Conservation (phyloP, 768 basidiomycete species). For the Gautieria morchelliformis region DNA sequence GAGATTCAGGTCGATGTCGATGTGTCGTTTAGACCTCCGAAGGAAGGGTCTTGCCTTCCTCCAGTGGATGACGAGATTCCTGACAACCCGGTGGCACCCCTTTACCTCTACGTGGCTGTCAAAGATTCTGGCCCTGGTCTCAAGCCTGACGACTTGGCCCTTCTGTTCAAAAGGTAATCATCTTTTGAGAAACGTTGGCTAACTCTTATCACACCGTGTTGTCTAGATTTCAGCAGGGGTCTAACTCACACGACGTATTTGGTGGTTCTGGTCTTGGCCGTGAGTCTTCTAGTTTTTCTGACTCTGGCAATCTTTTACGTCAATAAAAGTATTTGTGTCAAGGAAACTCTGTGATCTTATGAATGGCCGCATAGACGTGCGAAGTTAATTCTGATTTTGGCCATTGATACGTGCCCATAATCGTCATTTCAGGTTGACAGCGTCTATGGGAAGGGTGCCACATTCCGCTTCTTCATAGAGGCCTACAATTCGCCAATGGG, state of each 20-base stretch:
- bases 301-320: background rate
- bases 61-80: conserved; percentile 13
- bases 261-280: conserved; percentile 24
- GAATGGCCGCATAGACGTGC: conserved; percentile 20
- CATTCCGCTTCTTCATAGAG: conserved; percentile 30
- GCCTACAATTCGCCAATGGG: conserved; percentile 12
- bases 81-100: background rate
- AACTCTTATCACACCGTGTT: background rate
- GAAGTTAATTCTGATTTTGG: background rate
- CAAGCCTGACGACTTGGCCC: conserved; percentile 23
- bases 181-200: background rate
- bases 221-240: conserved; percentile 26
- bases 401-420: background rate
- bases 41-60: conserved; percentile 17
- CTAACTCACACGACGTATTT: conserved; percentile 16
- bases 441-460: conserved; percentile 25
- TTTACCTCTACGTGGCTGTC: conserved; percentile 27
- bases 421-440: conserved; percentile 24
- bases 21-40: conserved; percentile 21
- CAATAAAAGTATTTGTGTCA: conserved; percentile 22
- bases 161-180: conserved; percentile 20
- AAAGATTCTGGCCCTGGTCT: conserved; percentile 29
- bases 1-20: conserved; percentile 23
- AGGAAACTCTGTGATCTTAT: conserved; percentile 23
- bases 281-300: background rate